phyloP scores from a whole-genome alignment of 208 protist species.

The Chromosphaera perkinsii region DNA sequence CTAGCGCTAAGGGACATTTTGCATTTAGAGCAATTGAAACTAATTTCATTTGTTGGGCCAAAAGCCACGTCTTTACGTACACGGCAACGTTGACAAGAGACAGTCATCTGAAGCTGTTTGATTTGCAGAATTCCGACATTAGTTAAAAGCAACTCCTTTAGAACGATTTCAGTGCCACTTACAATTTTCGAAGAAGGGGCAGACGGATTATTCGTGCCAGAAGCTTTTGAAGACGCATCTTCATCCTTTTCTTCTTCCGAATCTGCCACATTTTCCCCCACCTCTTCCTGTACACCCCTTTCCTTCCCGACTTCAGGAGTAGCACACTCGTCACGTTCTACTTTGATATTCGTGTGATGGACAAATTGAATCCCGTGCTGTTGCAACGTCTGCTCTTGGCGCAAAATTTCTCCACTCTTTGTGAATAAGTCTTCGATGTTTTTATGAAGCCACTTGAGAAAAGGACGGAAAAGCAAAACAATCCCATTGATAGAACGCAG shows the following conservation, averaged over 20 bases:
- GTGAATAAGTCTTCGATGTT: neutral
- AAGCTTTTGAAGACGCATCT: neutral
- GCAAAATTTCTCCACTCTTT: neutral
- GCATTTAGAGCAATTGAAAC: too few relatives aligned
- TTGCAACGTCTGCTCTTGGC: neutral
- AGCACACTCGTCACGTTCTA: too few relatives aligned
- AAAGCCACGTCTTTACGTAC: too few relatives aligned
- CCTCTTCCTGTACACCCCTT: too few relatives aligned
- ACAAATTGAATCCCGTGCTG: neutral
- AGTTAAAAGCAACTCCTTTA: neutral
- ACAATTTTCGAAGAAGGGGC: neutral
- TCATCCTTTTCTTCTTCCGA: neutral
- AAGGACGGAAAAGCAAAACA: too few relatives aligned
- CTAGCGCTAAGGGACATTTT: too few relatives aligned
- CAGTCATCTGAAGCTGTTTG: too few relatives aligned
- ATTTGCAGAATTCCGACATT: neutral
- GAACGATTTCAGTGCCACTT: neutral
- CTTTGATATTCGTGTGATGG: neutral
- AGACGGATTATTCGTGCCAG: neutral
- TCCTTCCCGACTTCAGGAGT: neutral
- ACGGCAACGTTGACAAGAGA: too few relatives aligned
- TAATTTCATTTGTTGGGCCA: too few relatives aligned
- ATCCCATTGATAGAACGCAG: too few relatives aligned
- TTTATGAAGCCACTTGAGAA: slow-evolving; percentile 1
- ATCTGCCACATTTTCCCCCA: too few relatives aligned